Percentiles rank a stretch among this genome's conserved stretches.
Evolutionary conservation across 306 rosid species (phyloP).

Genomic region (Luffa aegyptiaca): DNA sequence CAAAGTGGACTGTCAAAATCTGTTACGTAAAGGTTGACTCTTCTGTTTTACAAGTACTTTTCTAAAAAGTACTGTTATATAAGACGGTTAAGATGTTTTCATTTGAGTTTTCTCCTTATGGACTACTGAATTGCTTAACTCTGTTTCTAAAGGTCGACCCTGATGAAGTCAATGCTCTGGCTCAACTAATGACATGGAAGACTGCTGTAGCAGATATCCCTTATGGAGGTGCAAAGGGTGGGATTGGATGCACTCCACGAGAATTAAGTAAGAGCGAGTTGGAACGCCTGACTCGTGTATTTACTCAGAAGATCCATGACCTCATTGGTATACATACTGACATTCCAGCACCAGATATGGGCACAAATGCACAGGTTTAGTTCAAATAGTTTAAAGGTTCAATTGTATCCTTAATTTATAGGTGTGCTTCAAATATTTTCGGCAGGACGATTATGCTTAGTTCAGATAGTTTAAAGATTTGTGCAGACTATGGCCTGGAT

Average conservation of each 20-base stretch:
- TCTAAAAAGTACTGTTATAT: background rate
- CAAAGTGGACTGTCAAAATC: background rate
- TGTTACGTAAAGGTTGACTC: background rate
- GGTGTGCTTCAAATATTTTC: background rate
- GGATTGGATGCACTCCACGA: constrained; percentile 54
- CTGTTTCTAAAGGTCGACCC: constrained; percentile 39
- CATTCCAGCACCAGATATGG: constrained; percentile 68
- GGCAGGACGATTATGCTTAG: background rate
- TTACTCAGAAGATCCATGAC: constrained; percentile 54
- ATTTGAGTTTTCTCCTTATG: background rate
- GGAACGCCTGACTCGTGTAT: constrained; percentile 60
- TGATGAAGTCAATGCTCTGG: constrained; percentile 59
- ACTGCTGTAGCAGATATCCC: constrained; percentile 62
- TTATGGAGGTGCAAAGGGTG: constrained; percentile 68
- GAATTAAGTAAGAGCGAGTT: constrained; percentile 40
- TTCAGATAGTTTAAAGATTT: background rate
- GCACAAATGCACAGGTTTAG: constrained; percentile 49
- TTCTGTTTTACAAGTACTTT: background rate
- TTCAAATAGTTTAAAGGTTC: constrained; percentile 5
- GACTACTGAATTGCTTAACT: constrained; percentile 1
- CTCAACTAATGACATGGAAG: constrained; percentile 74
- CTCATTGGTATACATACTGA: constrained; percentile 54
- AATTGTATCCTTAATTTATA: background rate
- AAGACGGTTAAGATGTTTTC: background rate
- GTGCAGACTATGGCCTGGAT: constrained; percentile 59